Base-by-base conservation (phyloP, 169 alveolate species). In the Plasmodium relictum region DNA sequence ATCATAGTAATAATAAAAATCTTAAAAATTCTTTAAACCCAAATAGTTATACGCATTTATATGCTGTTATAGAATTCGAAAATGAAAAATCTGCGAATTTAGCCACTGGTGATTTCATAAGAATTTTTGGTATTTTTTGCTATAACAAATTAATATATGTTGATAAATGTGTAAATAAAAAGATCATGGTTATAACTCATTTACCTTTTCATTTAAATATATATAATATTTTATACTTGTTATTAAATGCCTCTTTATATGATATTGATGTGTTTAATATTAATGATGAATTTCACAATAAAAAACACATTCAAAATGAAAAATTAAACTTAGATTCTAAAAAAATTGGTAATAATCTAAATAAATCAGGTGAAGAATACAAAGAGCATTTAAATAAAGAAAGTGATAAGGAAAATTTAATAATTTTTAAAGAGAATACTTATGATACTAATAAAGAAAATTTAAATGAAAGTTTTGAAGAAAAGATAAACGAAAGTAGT, bases 71-170 rank as follows among this genome's bases (percentile, higher is more conserved):
- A 26, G 90, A 80, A 52, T 80, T 80, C 20, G 66, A 66, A 66
- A 83, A 80, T 16, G 65, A 68, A 22, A 58, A 80, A 68, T 80
- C 90, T 0, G 90, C 83, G 42, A 24, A 39, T 16, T 37, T 59
- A 22, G 90, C 90, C 9, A 80, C 90, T 16, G 66, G 90, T 61
- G 90, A 80, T 12, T 80, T 80, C 54, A 18, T 80, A 71, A 65
- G 90, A 41, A 80, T 80, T 24, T 80, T 80, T 68, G 90, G 90
- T 3, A 80, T 80, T 31, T 80, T 80, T 37, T 80, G 90, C 41
- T 80, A 68, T 31, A 80, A 80, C 12, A 80, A 80, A 80, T 80
- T 80, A 80, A 71, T 80, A 44, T 80, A 80, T 68, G 90, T 80
- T 66, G 90, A 80, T 80, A 80, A 52, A 42, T 80, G 90, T 68